Evolutionary conservation across 176 grass and related monocot species (phyloP), one percentile per base, ranked within the genome.

Genomic region (Panicum miliaceum): DNA sequence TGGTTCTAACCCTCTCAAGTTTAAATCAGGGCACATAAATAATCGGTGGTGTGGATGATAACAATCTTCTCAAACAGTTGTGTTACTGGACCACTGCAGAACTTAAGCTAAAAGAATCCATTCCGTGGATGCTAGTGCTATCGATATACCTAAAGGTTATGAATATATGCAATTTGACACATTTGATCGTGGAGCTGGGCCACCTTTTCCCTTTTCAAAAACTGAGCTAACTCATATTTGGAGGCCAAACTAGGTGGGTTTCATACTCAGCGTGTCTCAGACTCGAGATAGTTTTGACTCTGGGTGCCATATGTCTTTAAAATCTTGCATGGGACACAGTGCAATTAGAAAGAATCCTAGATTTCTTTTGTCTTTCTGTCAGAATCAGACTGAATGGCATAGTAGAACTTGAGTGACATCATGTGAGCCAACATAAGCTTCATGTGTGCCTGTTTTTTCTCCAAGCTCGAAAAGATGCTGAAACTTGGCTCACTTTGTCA

Each of bases 51-150:
- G 25, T 2, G 1, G 1, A 22, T 40, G 59, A 12, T 58, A 32
- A 32, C 19, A 43, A 73, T 54, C 36, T 75, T 86, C 20, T 86
- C 29, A 63, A 53, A 41, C 18, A 72, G 43, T 46, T 18, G 13
- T 46, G 14, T 82, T 61, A 64, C 38, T 22, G 3, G n/a, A 53
- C 68, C 64, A 29, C 75, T 76, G 27, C 1, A 3, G 2, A 19
- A n/a, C 1, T 75, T 19, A 57, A 59, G 32, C n/a, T 81, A 26
- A 41, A 88, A 42, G 48, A 32, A 3, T 53, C 14, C 64, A 26
- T 42, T 64, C 13, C 1, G 16, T 77, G 11, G 25, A 47, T 64
- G 23, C 23, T 32, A 61, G 13, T 20, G 61, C 50, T 37, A 34
- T 48, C 6, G n/a, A 72, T 42, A 41, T 71, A 18, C 63, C 20